Evolutionary conservation across 352 stramenopile genomes (phyloP), one percentile per base, ranked within the genome.

Genomic region (Blastocystis sp.): DNA sequence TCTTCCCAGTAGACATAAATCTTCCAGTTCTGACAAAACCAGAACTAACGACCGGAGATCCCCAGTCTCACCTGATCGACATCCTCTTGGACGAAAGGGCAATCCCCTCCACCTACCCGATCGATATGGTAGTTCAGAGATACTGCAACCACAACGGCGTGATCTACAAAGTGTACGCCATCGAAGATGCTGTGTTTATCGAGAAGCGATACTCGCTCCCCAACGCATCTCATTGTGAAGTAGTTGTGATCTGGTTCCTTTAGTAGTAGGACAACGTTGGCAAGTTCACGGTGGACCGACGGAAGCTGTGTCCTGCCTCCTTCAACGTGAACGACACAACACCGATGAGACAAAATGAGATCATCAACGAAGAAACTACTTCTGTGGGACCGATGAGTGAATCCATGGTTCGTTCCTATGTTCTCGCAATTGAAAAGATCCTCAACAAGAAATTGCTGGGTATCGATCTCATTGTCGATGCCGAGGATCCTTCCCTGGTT

Each of bases 181-280:
- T 73, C 4, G 61, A 46, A 4, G 61, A 73, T 40, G 18, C 27
- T 4, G 38, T 51, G 9, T 73, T 73, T 24, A 29, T 73, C n/a
- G 61, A 73, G 34, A 73, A 53, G n/a, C 61, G 61, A 27, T 73
- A 73, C 34, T 73, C 61, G 16, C 61, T 73, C 61, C 61, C 61
- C 18, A 73, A 73, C 44, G 38, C 29, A 27, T 34, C 32, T 8
- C 4, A 24, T 40, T 73, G 61, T 18, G 61, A 73, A 9, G 61
- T 73, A 32, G 18, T 46, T 49, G 27, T 44, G 6, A 38, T 42
- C 1, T 14, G 57, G 8, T 29, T 3, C 14, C 16, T 29, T 73
- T 7, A 73, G 4, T 32, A 1, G 46, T 73, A 73, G 61, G n/a
- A 73, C 29, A 21, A n/a, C 4, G 29, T 73, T 24, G 36, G 18